Evolutionary conservation across 257 asterid species (phyloP), one percentile per base, ranked within the genome.

Genomic region (Scutellaria minor): DNA sequence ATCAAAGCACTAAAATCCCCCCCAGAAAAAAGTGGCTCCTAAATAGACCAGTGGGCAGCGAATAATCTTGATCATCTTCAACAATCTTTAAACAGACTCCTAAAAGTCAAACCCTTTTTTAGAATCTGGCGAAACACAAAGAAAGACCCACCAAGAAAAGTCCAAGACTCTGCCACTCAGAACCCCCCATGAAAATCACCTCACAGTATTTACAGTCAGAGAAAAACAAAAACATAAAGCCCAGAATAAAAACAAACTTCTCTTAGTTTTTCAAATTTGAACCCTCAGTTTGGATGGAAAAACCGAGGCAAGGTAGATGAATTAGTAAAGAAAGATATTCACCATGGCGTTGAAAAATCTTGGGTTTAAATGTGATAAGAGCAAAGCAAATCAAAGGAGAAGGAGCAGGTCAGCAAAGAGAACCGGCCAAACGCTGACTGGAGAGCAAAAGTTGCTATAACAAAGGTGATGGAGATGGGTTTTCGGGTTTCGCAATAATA

Each of bases 361-460:
- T 5, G 56, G 57, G 6, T 70, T 55, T 42, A 50, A 72, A 72
- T 11, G 76, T 2, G 4, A 12, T 0, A 46, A 3, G 56, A 56
- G 55, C 7, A 9, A 6, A 37, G 62, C 62, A 67, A 55, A 73
- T 22, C 41, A 64, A 71, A 45, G 62, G 67, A 39, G 70, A 41
- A 70, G 52, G 12, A 60, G 54, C 81, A 64, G 60, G 82, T 77
- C 80, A 73, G 85, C 81, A 68, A 73, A 70, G 71, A 15, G 71
- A 74, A 76, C 84, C 81, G 79, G 27, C 84, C 81, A 67, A 76
- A 72, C 15, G 75, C 81, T 68, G 81, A 73, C 79, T 62, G 6
- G 61, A 58, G 60, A 24, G 11, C 3, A 63, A 50, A 64, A 66
- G 71, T 73, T 22, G 41, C 60, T 53, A 31, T 57, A 41, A 74